Percentiles rank a stretch among this genome's conserved stretches.
Conservation (phyloP, 2,329 filamentous ascomycete species). For the Fusarium caatingaense region DNA sequence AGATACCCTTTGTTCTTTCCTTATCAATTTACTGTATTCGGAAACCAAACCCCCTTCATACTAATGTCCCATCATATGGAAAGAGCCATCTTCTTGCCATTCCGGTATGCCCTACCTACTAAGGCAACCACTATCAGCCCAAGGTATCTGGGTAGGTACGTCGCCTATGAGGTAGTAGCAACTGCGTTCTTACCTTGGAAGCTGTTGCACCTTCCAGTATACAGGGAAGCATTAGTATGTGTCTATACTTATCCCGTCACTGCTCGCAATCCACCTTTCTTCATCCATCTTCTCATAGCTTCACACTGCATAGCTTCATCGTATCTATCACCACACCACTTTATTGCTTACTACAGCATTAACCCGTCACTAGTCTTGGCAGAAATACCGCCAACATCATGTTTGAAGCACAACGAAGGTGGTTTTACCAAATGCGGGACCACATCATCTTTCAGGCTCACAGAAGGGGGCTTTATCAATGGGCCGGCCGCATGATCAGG, state of each 20-base stretch:
- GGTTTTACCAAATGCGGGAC: background rate
- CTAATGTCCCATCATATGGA: background rate
- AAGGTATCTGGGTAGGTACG: background rate
- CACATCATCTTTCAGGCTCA: background rate
- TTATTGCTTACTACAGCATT: background rate
- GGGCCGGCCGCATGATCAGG: background rate
- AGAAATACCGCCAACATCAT: background rate
- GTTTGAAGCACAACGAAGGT: background rate
- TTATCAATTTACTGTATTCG: background rate
- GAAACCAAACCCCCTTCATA: background rate
- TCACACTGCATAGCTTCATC: background rate
- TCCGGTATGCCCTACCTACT: background rate
- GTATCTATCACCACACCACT: background rate
- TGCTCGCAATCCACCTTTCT: background rate
- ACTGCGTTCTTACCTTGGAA: background rate
- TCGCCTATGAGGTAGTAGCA: background rate
- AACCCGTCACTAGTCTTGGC: too few relatives aligned
- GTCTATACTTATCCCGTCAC: background rate
- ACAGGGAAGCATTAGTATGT: background rate
- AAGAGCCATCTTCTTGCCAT: background rate
- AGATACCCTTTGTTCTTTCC: constrained; percentile 26
- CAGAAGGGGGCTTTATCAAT: background rate
- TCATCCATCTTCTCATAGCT: background rate
- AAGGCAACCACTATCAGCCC: background rate
- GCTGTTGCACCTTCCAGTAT: background rate